A percentile compares a stretch with the other conserved stretches of the same genome.
Evolutionary conservation across 768 basidiomycete species (phyloP).

Genomic region (Naganishia kalamii): DNA sequence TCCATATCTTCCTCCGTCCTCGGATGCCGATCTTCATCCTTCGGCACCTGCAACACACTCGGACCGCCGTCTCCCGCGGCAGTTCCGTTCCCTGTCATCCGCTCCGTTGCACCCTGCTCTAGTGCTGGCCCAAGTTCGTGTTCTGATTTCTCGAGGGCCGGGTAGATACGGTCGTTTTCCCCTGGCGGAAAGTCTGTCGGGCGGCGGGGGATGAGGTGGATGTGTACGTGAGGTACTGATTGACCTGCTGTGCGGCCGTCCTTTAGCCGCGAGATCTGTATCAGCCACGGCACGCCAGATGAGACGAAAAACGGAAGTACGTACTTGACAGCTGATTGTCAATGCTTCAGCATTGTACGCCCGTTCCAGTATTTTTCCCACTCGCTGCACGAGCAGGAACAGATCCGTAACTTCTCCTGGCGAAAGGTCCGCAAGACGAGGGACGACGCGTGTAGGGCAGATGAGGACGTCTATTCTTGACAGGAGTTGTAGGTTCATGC

Average conservation of each 20-base stretch:
- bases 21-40: slow-evolving; percentile 60
- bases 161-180: slow-evolving; percentile 53
- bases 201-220: slow-evolving; percentile 83
- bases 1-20: slow-evolving; percentile 70
- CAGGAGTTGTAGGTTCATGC: no score
- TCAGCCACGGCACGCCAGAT: background rate
- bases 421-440: slow-evolving; percentile 53
- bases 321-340: slow-evolving; percentile 83
- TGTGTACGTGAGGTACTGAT: slow-evolving; percentile 88
- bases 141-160: slow-evolving; percentile 58
- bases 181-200: slow-evolving; percentile 48
- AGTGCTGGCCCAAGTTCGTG: slow-evolving; percentile 36
- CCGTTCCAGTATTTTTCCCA: slow-evolving; percentile 71
- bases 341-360: slow-evolving; percentile 76
- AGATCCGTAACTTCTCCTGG: slow-evolving; percentile 66
- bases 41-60: slow-evolving; percentile 25
- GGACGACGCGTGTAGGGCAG: slow-evolving; percentile 53
- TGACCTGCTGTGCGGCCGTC: slow-evolving; percentile 83
- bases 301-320: slow-evolving; percentile 25
- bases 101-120: slow-evolving; percentile 30
- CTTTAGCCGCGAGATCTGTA: slow-evolving; percentile 47
- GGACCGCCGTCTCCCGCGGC: slow-evolving; percentile 40
- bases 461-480: slow-evolving; percentile 55
- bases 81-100: slow-evolving; percentile 21
- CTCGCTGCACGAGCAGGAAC: slow-evolving; percentile 69